phyloP scores from a whole-genome alignment of 202 grass and related monocot species.

The Digitaria exilis region DNA sequence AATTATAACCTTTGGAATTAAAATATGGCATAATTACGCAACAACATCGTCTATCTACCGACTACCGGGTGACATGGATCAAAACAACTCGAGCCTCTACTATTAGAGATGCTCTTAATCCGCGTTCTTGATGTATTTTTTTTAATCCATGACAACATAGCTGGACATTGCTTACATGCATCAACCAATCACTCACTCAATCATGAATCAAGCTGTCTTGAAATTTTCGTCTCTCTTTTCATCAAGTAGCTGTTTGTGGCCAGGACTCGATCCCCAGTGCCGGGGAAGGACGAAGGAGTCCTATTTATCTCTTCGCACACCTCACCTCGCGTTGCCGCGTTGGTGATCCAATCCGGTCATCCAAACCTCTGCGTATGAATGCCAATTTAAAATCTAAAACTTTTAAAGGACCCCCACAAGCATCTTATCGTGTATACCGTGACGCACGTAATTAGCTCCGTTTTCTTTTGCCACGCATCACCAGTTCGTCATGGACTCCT shows the following conservation, averaged over 20 bases:
- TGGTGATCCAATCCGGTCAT: constrained; percentile 43
- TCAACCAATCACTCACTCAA: neutral
- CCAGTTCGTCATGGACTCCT: neutral
- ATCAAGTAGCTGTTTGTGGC: neutral
- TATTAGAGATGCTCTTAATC: neutral
- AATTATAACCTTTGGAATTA: too few species aligned
- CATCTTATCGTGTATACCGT: neutral
- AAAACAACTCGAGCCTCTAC: too few species aligned
- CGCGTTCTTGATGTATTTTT: neutral
- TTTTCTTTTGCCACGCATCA: neutral
- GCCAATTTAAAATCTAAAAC: neutral
- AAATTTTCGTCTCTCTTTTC: neutral
- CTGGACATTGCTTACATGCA: neutral
- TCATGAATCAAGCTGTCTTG: neutral
- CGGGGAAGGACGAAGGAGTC: neutral
- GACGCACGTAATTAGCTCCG: neutral
- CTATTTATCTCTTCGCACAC: neutral
- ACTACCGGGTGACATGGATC: too few species aligned
- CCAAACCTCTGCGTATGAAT: neutral
- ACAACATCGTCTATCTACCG: too few species aligned
- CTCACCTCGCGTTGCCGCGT: constrained; percentile 19
- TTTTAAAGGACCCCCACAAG: neutral
- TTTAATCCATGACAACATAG: neutral
- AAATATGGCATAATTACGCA: too few species aligned
- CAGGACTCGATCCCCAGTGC: neutral